Conservation (phyloP, 1,284 basidiomycete species). For the Rhodotorula sp. region DNA sequence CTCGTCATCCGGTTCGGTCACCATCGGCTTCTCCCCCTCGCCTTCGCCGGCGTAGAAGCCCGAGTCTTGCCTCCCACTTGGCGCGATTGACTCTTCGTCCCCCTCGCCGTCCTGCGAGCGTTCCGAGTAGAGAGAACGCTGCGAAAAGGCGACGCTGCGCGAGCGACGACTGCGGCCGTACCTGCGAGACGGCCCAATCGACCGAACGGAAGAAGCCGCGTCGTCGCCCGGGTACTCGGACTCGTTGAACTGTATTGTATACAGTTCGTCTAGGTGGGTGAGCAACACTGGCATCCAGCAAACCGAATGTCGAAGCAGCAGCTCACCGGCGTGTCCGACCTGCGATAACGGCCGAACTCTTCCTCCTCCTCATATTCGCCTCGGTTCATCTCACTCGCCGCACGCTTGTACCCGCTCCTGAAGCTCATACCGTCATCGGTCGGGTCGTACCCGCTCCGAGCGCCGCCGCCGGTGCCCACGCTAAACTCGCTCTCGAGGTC, state of each 20-base stretch:
- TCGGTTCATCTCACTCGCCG: background rate
- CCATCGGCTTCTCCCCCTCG: background rate
- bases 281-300: too few relatives aligned
- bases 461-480: background rate
- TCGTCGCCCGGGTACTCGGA: background rate
- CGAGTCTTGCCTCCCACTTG: background rate
- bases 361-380: background rate
- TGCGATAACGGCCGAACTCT: background rate
- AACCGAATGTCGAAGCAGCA: too few relatives aligned
- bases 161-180: background rate
- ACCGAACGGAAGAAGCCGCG: background rate
- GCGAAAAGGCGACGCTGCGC: constrained; percentile 1
- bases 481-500: background rate
- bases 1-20: background rate
- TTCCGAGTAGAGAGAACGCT: background rate
- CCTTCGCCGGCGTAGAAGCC: background rate
- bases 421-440: background rate
- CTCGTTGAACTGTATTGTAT: background rate
- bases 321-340: background rate
- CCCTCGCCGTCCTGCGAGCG: background rate
- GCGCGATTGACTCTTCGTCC: background rate
- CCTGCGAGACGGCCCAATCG: background rate
- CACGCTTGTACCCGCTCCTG: background rate
- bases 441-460: background rate
- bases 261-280: background rate